Percentiles rank a stretch among this genome's conserved stretches.
Evolutionary conservation across 371 early-diverging fungal genomes (phyloP).

Genomic region (Lichtheimia corymbifera): DNA sequence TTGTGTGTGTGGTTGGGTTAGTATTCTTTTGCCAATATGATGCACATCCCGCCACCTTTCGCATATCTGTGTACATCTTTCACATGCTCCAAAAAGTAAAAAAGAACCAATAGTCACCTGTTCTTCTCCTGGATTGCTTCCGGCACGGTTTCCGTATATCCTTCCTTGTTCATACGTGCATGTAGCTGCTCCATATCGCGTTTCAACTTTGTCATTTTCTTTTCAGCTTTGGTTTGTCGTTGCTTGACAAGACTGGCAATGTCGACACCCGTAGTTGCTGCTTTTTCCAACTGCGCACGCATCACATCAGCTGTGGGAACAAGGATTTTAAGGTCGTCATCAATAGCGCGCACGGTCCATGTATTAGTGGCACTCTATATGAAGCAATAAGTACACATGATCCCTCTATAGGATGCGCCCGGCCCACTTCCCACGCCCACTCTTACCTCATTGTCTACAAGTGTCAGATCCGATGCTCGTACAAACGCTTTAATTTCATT

Average conservation of each 20-base stretch:
- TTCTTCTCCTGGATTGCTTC: conserved; percentile 40
- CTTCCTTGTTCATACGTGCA: conserved; percentile 33
- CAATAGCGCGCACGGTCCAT: conserved; percentile 35
- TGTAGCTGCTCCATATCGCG: conserved; percentile 35
- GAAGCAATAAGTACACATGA: background rate
- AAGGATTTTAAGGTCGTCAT: conserved; percentile 44
- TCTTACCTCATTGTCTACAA: conserved; percentile 26
- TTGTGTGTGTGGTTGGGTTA: background rate
- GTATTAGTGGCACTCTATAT: conserved; percentile 4
- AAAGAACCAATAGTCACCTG: conserved; percentile 31
- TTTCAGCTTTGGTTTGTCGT: conserved; percentile 22
- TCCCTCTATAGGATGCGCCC: background rate
- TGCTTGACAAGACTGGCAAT: conserved; percentile 20
- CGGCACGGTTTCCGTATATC: conserved; percentile 44
- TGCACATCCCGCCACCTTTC: background rate
- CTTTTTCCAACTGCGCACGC: conserved; percentile 36
- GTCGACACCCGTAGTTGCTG: conserved; percentile 32
- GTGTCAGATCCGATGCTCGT: conserved; percentile 38
- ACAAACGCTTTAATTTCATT: conserved; percentile 48
- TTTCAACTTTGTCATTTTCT: conserved; percentile 38
- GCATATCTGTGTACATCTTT: too few species aligned
- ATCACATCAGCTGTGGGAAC: conserved; percentile 47
- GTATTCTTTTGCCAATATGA: background rate
- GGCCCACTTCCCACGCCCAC: background rate
- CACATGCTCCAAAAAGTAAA: conserved; percentile 1